phyloP scores from a whole-genome alignment of 1,139 yeast genomes.

The Suhomyces bribrorum region DNA sequence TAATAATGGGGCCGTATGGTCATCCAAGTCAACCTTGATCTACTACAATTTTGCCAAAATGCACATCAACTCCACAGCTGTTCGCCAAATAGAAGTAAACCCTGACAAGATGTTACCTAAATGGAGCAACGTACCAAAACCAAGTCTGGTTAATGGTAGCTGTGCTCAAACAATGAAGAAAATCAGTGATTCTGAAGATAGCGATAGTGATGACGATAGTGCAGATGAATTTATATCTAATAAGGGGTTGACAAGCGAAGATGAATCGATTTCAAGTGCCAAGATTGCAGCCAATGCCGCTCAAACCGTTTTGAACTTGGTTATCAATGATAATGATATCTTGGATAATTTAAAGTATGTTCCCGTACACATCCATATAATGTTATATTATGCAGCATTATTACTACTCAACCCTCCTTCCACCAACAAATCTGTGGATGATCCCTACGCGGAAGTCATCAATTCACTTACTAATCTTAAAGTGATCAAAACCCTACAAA shows the following conservation, averaged over 20 bases:
- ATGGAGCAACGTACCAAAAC: conserved; percentile 21
- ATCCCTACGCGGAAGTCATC: conserved; percentile 20
- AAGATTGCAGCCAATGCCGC: conserved; percentile 65
- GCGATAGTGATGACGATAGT: conserved; percentile 30
- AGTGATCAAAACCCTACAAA: conserved; percentile 42
- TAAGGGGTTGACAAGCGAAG: conserved; percentile 37
- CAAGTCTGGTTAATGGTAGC: not conserved
- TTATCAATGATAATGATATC: conserved; percentile 61
- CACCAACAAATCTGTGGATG: conserved; percentile 16
- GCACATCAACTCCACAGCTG: conserved; percentile 65
- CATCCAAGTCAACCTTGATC: conserved; percentile 66
- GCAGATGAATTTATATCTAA: conserved; percentile 38
- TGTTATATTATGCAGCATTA: conserved; percentile 69
- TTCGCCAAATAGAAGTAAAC: conserved; percentile 45
- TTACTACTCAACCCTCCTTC: conserved; percentile 53
- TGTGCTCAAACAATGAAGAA: not conserved
- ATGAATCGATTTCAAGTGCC: conserved; percentile 38
- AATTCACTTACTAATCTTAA: conserved; percentile 29
- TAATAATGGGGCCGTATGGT: conserved; percentile 64
- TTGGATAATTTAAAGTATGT: conserved; percentile 59
- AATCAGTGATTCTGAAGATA: conserved; percentile 15
- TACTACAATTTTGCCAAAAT: conserved; percentile 75
- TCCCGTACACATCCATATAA: conserved; percentile 70
- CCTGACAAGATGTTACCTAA: conserved; percentile 40
- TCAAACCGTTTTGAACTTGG: conserved; percentile 58